Conservation (phyloP, 768 basidiomycete genomes). For the Naematelia encephala region DNA sequence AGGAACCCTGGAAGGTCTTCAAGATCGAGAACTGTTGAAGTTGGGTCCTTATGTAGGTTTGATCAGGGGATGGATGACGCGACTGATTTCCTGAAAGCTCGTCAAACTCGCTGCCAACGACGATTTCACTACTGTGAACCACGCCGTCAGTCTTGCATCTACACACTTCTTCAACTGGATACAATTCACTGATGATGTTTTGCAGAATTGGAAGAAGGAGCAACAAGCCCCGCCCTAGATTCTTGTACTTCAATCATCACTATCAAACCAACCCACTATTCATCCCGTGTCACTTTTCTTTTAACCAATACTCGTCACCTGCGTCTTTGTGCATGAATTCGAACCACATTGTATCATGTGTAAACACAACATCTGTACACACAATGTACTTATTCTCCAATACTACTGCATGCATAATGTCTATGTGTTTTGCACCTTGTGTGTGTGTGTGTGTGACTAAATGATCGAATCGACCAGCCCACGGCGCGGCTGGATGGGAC, state of each 20-base stretch:
- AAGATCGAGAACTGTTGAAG: slow-evolving; percentile 62
- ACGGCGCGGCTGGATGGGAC: neutral
- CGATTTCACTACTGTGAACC: slow-evolving; percentile 65
- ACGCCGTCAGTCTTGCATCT: slow-evolving; percentile 58
- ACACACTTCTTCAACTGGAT: neutral
- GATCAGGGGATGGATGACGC: neutral
- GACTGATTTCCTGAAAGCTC: slow-evolving; percentile 47
- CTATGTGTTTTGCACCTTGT: no score
- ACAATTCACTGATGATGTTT: neutral
- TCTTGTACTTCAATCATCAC: neutral
- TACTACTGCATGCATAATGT: neutral
- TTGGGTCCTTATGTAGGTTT: slow-evolving; percentile 26
- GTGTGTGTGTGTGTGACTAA: no score
- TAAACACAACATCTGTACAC: no score
- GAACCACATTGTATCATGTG: no score
- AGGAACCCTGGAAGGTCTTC: slow-evolving; percentile 60
- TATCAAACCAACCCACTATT: no score
- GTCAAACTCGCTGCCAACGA: slow-evolving; percentile 59
- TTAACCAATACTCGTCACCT: no score
- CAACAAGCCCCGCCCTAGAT: neutral
- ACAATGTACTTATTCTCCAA: neutral
- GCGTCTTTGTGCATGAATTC: no score
- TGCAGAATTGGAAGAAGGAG: slow-evolving; percentile 24
- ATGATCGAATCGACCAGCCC: no score
- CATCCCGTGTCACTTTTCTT: no score